Conservation (phyloP, 2,329 filamentous ascomycete species). For the Cytospora leucostoma region DNA sequence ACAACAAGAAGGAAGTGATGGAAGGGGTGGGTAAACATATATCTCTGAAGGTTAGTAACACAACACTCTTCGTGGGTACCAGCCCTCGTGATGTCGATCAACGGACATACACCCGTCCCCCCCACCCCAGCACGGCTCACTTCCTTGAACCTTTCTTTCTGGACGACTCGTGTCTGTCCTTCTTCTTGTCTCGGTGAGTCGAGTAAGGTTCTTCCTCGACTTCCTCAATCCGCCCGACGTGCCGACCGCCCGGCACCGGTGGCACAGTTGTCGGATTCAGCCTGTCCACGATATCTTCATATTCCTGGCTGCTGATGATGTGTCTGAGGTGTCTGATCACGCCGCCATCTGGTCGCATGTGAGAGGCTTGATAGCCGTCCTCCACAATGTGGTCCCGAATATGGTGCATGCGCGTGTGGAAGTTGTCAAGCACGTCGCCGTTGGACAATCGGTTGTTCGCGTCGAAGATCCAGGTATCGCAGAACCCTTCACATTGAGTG, state of each 20-base stretch:
- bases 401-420: constrained; percentile 50
- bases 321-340: constrained; percentile 43
- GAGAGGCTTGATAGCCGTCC: constrained; percentile 27
- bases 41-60: not conserved
- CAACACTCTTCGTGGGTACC: not conserved
- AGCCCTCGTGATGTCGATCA: not conserved
- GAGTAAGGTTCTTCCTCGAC: constrained; percentile 16
- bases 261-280: not conserved
- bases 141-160: not conserved
- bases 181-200: not conserved
- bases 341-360: constrained; percentile 44
- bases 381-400: constrained; percentile 47
- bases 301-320: constrained; percentile 33
- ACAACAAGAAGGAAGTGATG: not conserved
- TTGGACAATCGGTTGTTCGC: constrained; percentile 14
- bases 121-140: not conserved
- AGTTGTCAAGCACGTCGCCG: constrained; percentile 34
- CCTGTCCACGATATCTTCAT: not conserved
- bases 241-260: not conserved
- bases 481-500: constrained; percentile 43
- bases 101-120: not conserved
- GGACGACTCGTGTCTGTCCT: not conserved
- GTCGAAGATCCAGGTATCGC: constrained; percentile 41
- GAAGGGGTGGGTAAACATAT: not conserved
- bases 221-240: not conserved